Evolutionary conservation across 768 basidiomycete species (phyloP), one percentile per base, ranked within the genome.

Genomic region (Chalciporus sphaerocephalus): DNA sequence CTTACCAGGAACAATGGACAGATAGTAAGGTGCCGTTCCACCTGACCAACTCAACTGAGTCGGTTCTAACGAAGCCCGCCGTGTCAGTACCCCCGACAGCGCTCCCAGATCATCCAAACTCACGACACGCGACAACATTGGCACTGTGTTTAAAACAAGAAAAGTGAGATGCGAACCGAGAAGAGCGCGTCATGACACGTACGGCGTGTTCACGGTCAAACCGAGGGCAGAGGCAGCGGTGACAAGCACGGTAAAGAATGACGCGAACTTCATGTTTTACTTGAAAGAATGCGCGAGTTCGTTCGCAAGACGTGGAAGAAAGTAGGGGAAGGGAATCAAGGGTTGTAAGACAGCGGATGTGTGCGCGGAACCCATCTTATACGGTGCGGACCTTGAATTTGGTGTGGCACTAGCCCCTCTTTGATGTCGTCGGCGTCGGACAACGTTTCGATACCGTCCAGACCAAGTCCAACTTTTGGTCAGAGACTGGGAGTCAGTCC

Each of bases 151-250:
- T 13, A 6, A 18, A 1, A 20, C 53, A 23, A 52, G 34, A 15
- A 6, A 18, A 1, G 21, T 54, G 25, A 52, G 34, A 13, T 2
- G 11, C 7, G 16, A 17, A 18, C 38, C 45, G 37, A 40, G 25
- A 57, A 57, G 37, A 9, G 5, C 4, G 22, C 9, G 16, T 5
- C 15, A 21, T 9, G 40, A 50, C 32, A 74, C 84, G 51, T 58
- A 87, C 85, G 84, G 80, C 2, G 84, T 83, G 63, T 87, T 79
- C 58, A 88, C 67, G n/a, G 72, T 79, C 57, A 83, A 55, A 40
- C 52, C 75, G 51, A 68, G 41, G 40, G 54, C 74, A 62, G 63
- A 73, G 33, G 69, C 62, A 10, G 62, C 39, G 16, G 56, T 58
- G 23, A 62, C 50, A 36, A 73, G 44, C 30, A 66, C 62, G 22